These are phyloP conservation scores for Pythium rishiriense DNA, from an alignment of 352 stramenopile genomes.

Conservation along the genomic window DNA sequence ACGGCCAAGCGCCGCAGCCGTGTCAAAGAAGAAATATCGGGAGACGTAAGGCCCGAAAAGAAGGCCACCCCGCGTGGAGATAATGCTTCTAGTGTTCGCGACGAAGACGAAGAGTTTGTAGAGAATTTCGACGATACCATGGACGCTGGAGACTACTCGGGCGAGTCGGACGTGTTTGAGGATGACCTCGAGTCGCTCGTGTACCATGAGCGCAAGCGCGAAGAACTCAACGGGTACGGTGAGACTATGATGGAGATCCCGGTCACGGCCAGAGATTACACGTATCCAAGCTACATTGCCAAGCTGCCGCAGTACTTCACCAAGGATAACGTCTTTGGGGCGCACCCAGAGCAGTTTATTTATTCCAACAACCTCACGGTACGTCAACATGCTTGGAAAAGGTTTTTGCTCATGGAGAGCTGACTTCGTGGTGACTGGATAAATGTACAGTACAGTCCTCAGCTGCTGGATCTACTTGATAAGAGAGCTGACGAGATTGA, in stretches of 20 bases:
- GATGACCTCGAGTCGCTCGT: constrained; percentile 69
- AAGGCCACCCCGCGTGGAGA: neutral
- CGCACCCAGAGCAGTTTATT: constrained; percentile 65
- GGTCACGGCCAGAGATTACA: constrained; percentile 43
- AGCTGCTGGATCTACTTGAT: constrained; percentile 43
- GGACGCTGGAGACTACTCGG: constrained; percentile 49
- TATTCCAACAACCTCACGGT: constrained; percentile 82
- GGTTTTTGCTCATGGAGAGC: too few relatives aligned
- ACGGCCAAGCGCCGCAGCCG: constrained; percentile 14
- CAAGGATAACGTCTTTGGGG: constrained; percentile 60
- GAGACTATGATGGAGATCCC: constrained; percentile 56
- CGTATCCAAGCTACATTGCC: constrained; percentile 58
- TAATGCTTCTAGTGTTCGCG: constrained; percentile 20
- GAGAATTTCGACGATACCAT: constrained; percentile 46
- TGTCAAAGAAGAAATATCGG: constrained; percentile 11
- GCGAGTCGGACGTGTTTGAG: constrained; percentile 75
- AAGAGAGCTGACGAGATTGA: constrained; percentile 45
- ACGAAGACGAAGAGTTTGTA: constrained; percentile 43
- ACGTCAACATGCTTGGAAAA: neutral
- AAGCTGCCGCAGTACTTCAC: constrained; percentile 60
- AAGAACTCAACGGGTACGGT: constrained; percentile 47
- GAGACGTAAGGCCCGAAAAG: neutral
- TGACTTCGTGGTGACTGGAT: too few relatives aligned
- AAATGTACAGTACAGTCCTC: constrained; percentile 40
- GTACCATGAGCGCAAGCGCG: constrained; percentile 45